These are phyloP conservation scores for Oryza nivara DNA, from an alignment of 176 grass and related monocot genomes.

Conservation along the genomic window DNA sequence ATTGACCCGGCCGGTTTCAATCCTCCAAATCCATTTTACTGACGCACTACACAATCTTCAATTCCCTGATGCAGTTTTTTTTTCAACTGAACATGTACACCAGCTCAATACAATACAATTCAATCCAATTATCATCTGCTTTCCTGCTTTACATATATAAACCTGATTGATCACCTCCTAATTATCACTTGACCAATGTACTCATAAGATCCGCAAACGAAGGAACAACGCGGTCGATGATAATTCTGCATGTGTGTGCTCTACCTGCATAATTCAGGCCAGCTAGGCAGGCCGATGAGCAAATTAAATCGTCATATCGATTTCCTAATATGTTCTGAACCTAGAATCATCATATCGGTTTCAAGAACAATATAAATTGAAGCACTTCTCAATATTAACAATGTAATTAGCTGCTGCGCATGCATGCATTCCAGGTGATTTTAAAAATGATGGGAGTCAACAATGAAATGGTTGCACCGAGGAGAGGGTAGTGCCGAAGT, in stretches of 20 bases:
- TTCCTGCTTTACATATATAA: too few relatives aligned
- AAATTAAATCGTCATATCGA: not conserved
- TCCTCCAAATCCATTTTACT: not conserved
- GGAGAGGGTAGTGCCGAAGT: not conserved
- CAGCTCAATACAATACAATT: not conserved
- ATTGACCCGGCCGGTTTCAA: not conserved
- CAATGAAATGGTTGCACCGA: not conserved
- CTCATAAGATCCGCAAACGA: constrained; percentile 39
- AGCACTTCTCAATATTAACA: not conserved
- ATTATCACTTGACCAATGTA: constrained; percentile 48
- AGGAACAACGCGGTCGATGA: constrained; percentile 18
- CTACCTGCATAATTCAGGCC: not conserved
- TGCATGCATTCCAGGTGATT: not conserved
- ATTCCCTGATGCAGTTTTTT: not conserved
- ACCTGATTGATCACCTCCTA: not conserved
- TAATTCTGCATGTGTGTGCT: not conserved
- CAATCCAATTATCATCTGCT: not conserved
- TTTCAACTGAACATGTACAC: not conserved
- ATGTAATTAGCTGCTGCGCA: not conserved
- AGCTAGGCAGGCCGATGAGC: not conserved
- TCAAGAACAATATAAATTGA: not conserved
- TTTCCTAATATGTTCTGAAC: not conserved
- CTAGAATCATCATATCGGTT: not conserved
- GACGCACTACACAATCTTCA: not conserved
- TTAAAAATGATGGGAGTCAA: not conserved